These are phyloP conservation scores for Euphorbia celastroides DNA, from an alignment of 441 rosid genomes.

Conservation along the genomic window DNA sequence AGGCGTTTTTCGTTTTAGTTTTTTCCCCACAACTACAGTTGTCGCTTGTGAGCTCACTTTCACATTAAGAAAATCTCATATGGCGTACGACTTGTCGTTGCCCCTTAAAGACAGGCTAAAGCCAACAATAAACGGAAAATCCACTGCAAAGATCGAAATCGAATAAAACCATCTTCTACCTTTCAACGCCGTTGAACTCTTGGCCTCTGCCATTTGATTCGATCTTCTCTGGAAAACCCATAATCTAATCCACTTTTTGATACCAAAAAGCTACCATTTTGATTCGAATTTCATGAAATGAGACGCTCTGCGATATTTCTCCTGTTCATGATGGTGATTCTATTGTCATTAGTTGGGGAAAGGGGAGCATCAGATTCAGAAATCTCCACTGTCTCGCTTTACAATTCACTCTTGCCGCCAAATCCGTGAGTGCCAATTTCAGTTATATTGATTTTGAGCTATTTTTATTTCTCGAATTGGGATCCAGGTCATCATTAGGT, in stretches of 20 bases:
- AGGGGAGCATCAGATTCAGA: slow-evolving; percentile 29
- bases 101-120: no score
- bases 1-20: no score
- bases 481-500: background rate
- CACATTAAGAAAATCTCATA: no score
- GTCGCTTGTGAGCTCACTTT: no score
- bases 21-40: no score
- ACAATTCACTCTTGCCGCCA: slow-evolving; percentile 34
- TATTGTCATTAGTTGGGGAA: slow-evolving; percentile 32
- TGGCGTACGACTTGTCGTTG: no score
- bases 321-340: slow-evolving; percentile 26
- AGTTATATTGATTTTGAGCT: background rate
- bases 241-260: background rate
- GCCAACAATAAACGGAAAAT: slow-evolving; percentile 8
- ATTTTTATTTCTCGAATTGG: background rate
- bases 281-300: slow-evolving; percentile 27
- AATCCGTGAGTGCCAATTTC: slow-evolving; percentile 32
- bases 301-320: slow-evolving; percentile 38
- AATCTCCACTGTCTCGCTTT: slow-evolving; percentile 34
- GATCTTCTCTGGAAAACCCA: background rate
- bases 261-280: background rate
- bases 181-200: background rate
- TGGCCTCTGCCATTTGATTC: background rate
- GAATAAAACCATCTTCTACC: background rate
- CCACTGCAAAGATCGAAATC: background rate